Evolutionary conservation across 305 asterid genomes (phyloP), one percentile per base, ranked within the genome.

Genomic region (Plantago rigida): DNA sequence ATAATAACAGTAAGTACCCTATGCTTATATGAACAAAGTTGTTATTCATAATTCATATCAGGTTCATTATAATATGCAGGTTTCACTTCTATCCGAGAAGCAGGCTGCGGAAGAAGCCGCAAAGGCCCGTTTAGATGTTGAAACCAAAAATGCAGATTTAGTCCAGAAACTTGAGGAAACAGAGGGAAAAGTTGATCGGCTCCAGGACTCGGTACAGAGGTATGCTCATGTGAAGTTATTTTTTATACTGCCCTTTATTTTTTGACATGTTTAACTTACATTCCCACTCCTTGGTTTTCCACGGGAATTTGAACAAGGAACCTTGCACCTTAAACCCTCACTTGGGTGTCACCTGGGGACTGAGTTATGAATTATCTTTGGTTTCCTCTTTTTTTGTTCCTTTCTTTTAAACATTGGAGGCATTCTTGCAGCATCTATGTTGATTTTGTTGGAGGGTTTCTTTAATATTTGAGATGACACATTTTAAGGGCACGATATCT

Each of bases 181-280:
- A 12, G 89, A 77, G 66, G 81, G 80, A 46, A 92, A 85, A 81
- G 79, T 70, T 26, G 82, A 82, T 46, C 95, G 85, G 81, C 86
- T 92, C 63, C 97, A 84, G 77, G 97, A 82, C 70, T 84, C 95
- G 22, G 72, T 81, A 41, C 97, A 82, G 75, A 92, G 99, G 99
- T 92, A 64, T 69, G 77, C 58, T 64, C 42, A 59, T 63, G 45
- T 24, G 66, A 56, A 62, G 45, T 67, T 56, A 56, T 51, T 47
- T n/a, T 56, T 47, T 36, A 56, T 39, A 65, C 45, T 46, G 42
- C 9, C 9, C 9, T 36, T 36, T 36, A 5, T 49, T 53, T 15
- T 29, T 48, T 59, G 47, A 36, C 5, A 36, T 5, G 42, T 36
- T 36, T 9, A 36, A 36, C 42, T 36, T 5, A 0, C 42, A 5